Base-by-base conservation (phyloP, 1,284 basidiomycete species). In the Flammula alnicola region DNA sequence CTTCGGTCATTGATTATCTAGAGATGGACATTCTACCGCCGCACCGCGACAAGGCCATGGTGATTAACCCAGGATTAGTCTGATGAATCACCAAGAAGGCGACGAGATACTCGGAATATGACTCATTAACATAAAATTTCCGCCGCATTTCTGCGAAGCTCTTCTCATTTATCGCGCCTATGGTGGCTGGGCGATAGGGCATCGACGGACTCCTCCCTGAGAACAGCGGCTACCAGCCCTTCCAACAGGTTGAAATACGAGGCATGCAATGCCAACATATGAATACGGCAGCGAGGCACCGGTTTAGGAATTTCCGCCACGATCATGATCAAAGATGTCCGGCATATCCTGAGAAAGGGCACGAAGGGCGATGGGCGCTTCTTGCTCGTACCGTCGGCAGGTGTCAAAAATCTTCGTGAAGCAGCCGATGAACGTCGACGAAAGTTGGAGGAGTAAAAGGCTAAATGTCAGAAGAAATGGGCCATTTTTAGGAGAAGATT, bases 321-420 rank as follows among this genome's bases (percentile, higher is more conserved):
- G 41, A 49, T 49, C 41, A 44, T 49, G 41, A 42, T 49, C 47
- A 42, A 17, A 19, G 14, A 22, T 22, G n/a, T 38, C 27, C 37
- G 17, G 27, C 33, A n/a, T 27, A 19, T 14, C n/a, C 12, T 29
- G 39, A 31, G 26, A 26, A 25, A 31, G 41, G 11, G 14, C 20
- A 42, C 12, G 16, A 10, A 26, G 20, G 25, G 44, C 22, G 19
- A 25, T 36, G 43, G 38, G 49, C 49, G 49, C 49, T n/a, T n/a
- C n/a, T 51, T 42, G 44, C 38, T 4, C 12, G 5, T 32, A 27
- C 36, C 38, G 36, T 31, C 20, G 45, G 40, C 39, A 14, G 22
- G 27, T 26, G 39, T 36, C 40, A 47, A n/a, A 40, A 38, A 5
- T 12, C 11, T 23, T n/a, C 16, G n/a, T 20, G 8, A 22, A 20